Conservation (phyloP, 768 basidiomycete species). For the Leccinellum luteum region DNA sequence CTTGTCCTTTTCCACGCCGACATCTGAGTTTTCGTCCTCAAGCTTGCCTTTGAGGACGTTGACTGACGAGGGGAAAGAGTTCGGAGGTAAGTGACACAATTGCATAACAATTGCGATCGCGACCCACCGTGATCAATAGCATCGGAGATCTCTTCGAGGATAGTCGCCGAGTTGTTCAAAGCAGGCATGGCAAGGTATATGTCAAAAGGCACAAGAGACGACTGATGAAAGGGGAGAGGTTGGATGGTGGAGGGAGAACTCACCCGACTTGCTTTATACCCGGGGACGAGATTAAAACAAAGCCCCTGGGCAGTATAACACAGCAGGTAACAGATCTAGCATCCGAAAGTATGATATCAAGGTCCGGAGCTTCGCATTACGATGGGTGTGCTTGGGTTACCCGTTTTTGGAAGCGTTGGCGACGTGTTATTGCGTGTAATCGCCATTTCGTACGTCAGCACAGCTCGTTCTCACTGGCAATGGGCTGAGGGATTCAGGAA, state of each 20-base stretch:
- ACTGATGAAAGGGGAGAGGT: not conserved
- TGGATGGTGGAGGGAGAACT: conserved; percentile 5
- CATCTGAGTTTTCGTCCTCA: conserved; percentile 57
- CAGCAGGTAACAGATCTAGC: conserved; percentile 6
- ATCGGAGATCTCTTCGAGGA: conserved; percentile 45
- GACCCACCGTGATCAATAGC: conserved; percentile 48
- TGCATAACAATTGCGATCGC: not conserved
- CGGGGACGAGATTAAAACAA: conserved; percentile 6
- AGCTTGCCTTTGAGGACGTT: conserved; percentile 63
- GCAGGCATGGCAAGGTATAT: conserved; percentile 23
- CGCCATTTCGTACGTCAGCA: conserved; percentile 7
- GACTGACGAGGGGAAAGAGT: conserved; percentile 38
- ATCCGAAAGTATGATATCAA: conserved; percentile 18
- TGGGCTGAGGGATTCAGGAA: not conserved
- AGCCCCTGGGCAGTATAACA: conserved; percentile 9
- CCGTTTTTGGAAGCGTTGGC: conserved; percentile 16
- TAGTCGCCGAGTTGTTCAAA: conserved; percentile 25
- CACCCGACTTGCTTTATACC: conserved; percentile 18
- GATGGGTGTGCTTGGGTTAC: conserved; percentile 8
- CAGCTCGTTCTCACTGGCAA: conserved; percentile 9
- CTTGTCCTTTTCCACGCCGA: conserved; percentile 64
- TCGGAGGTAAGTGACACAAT: not conserved
- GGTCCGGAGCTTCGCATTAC: conserved; percentile 21
- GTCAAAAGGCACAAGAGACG: not conserved
- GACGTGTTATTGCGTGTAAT: conserved; percentile 13